Percentiles rank a stretch among this genome's conserved stretches.
These are phyloP conservation scores for Penicillium salamii DNA, from an alignment of 495 filamentous ascomycete genomes.

Conservation along the genomic window DNA sequence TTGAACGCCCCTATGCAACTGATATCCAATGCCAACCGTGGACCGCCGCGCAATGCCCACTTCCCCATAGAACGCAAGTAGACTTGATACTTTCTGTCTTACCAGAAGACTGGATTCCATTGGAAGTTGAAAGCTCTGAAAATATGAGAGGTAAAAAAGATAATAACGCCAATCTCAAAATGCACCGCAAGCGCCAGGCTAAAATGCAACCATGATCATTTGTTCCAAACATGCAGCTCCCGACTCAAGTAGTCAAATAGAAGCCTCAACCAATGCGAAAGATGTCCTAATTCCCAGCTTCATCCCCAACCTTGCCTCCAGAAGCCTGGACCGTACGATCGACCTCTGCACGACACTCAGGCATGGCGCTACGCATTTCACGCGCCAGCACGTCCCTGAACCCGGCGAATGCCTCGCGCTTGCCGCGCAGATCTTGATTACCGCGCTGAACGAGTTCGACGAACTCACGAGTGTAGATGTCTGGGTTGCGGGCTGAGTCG, in stretches of 20 bases:
- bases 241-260: too few species aligned
- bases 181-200: background rate
- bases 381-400: slow-evolving; percentile 80
- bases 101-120: too few species aligned
- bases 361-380: slow-evolving; percentile 76
- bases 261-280: background rate
- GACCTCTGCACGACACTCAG: slow-evolving; percentile 72
- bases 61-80: too few species aligned
- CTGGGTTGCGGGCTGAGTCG: slow-evolving; percentile 88
- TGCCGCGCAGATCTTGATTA: slow-evolving; percentile 84
- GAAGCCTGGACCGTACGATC: slow-evolving; percentile 54
- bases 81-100: too few species aligned
- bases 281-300: background rate
- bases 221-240: background rate
- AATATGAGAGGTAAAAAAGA: background rate
- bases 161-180: background rate
- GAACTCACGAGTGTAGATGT: slow-evolving; percentile 97
- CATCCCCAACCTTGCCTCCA: slow-evolving; percentile 13
- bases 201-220: background rate
- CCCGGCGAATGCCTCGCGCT: slow-evolving; percentile 70
- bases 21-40: too few species aligned
- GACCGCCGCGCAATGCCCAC: too few species aligned
- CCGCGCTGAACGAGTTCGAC: slow-evolving; percentile 82
- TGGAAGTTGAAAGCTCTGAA: too few species aligned
- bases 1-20: too few species aligned